Conservation (phyloP, 1,284 basidiomycete species). For the Rhodofomes roseus region DNA sequence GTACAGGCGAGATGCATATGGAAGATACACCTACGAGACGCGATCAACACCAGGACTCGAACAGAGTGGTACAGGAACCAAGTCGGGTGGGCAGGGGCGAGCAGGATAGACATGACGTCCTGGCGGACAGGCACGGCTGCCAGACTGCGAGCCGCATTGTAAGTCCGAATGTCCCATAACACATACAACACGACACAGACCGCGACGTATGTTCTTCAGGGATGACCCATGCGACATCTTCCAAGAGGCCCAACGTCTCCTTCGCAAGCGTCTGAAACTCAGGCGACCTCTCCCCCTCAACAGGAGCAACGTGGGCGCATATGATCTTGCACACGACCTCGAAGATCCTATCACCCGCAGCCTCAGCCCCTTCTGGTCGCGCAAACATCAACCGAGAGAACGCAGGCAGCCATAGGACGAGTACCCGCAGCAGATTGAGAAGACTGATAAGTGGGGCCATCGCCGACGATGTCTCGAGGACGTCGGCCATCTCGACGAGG, state of each 20-base stretch:
- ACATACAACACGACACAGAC: conserved; percentile 30
- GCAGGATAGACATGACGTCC: conserved; percentile 42
- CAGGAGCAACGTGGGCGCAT: conserved; percentile 33
- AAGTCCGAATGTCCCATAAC: too few species aligned
- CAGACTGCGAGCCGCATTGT: conserved; percentile 30
- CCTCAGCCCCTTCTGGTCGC: conserved; percentile 18
- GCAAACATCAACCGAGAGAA: conserved; percentile 41
- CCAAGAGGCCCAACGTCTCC: conserved; percentile 46
- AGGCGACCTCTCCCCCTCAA: conserved; percentile 18
- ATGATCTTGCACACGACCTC: conserved; percentile 40
- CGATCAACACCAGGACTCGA: conserved; percentile 49
- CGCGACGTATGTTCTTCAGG: conserved; percentile 39
- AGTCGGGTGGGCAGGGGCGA: conserved; percentile 45
- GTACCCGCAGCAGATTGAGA: conserved; percentile 45
- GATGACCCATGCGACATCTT: conserved; percentile 48
- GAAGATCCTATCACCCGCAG: conserved; percentile 31
- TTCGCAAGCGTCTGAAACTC: conserved; percentile 31
- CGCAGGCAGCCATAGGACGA: conserved; percentile 46
- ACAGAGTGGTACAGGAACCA: conserved; percentile 45
- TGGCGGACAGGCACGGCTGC: conserved; percentile 34
- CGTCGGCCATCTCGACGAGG: conserved; percentile 16
- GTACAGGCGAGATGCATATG: neutral
- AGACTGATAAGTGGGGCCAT: conserved; percentile 43
- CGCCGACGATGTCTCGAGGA: conserved; percentile 33
- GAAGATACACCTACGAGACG: conserved; percentile 44